Evolutionary conservation across 2,329 filamentous ascomycete species (phyloP).

Genomic region (Phyllosticta citriasiana): DNA sequence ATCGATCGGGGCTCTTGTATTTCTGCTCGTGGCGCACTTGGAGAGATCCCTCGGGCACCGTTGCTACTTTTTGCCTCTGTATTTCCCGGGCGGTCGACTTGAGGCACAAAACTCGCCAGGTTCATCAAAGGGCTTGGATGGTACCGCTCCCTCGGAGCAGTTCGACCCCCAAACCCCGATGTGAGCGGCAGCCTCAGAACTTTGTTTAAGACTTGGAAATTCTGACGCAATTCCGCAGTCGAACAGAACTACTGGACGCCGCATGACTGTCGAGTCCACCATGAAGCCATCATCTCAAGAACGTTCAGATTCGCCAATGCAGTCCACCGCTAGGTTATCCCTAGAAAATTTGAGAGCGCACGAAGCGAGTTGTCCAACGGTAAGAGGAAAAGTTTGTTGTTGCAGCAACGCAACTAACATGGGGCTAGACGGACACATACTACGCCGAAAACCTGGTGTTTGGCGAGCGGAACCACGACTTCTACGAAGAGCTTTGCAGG

Average conservation of each 20-base stretch:
- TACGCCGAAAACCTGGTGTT: constrained; percentile 5
- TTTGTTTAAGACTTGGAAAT: background rate
- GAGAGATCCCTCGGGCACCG: background rate
- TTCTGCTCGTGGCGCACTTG: background rate
- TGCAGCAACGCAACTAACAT: background rate
- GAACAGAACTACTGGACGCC: background rate
- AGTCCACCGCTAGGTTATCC: background rate
- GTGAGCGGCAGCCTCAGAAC: background rate
- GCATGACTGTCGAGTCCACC: background rate
- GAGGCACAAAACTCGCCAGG: background rate
- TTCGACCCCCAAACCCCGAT: background rate
- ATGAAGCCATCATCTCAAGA: background rate
- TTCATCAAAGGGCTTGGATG: background rate
- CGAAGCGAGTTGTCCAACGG: background rate
- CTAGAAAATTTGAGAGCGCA: constrained; percentile 3
- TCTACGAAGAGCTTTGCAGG: constrained; percentile 3
- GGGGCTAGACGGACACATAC: constrained; percentile 1
- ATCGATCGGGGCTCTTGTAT: background rate
- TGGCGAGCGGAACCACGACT: constrained; percentile 2
- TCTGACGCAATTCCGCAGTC: background rate
- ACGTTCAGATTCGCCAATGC: background rate
- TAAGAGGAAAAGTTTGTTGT: background rate
- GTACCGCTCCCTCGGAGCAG: background rate
- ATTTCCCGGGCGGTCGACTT: background rate
- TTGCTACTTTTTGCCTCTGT: background rate